Evolutionary conservation across 2,329 filamentous ascomycete species (phyloP), one percentile per base, ranked within the genome.

Genomic region (Cercospora sp.): DNA sequence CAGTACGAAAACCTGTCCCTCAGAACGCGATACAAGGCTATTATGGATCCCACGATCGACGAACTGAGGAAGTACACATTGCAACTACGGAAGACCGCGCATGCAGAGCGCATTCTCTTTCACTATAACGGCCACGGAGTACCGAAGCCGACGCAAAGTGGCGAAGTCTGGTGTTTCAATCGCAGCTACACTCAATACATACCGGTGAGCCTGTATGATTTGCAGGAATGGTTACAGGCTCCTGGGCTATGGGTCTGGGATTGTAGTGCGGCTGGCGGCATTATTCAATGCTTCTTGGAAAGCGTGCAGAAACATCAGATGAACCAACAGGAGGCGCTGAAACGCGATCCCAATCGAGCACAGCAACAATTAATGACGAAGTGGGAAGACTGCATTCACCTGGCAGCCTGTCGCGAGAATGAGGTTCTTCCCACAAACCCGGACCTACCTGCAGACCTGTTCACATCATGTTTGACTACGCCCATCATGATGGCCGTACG

Each of bases 101-200:
- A 97, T 79, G 94, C 97, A 67, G 95, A 99, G 82, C 87, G 95
- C 60, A 93, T 99, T 1, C 83, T 99, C n/a, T 92, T 99, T 75
- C 95, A 99, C 78, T 99, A 99, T 84, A 99, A 99, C 75, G 95
- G 95, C 16, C 95, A 99, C 79, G 95, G 95, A 58, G 95, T 99
- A 10, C 95, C 95, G 1, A 93, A 97, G 76, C 95, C 95, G 3
- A 99, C 95, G 0, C 89, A 91, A 3, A 97, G 94, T 4, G 95
- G 95, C 13, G 95, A 99, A 79, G 96, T 99, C 20, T 99, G 95
- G 95, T 96, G 98, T 5, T 99, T 99, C 80, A 99, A 99, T 81
- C 94, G 95, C 74, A 98, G 93, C 73, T 99, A 97, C 78, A 99
- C 95, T 0, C 95, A 99, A 80, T 99, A 99, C 78, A 99, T 99